phyloP scores from a whole-genome alignment of 2,329 filamentous ascomycete genomes.

The Alternaria burnsii region DNA sequence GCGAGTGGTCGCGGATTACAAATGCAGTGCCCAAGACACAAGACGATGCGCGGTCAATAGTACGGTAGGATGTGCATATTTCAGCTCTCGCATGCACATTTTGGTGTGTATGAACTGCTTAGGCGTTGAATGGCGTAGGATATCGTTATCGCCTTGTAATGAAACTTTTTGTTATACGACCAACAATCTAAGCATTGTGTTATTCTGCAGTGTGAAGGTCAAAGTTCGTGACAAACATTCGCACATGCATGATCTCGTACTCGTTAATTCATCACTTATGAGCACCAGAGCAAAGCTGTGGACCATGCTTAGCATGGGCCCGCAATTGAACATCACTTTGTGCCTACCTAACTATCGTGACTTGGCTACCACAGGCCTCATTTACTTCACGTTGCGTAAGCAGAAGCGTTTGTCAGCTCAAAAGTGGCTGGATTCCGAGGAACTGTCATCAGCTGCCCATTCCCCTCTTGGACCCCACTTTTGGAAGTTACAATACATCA shows the following conservation, averaged over 20 bases:
- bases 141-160: background rate
- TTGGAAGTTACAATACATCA: conserved; percentile 2
- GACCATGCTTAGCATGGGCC: background rate
- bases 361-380: background rate
- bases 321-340: background rate
- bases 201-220: background rate
- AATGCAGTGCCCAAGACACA: conserved; percentile 59
- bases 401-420: background rate
- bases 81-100: background rate
- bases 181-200: background rate
- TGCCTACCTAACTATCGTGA: background rate
- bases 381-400: background rate
- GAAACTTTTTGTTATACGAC: background rate
- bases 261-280: background rate
- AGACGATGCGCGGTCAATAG: conserved; percentile 30
- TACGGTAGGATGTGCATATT: conserved; percentile 14
- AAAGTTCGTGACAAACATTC: background rate
- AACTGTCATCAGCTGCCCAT: background rate
- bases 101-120: background rate
- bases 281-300: background rate
- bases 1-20: conserved; percentile 79
- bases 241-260: background rate
- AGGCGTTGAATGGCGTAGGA: background rate
- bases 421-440: background rate
- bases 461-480: conserved; percentile 15